Evolutionary conservation across 169 alveolate genomes (phyloP), one percentile per base, ranked within the genome.

Genomic region (Eimeria sp.): DNA sequence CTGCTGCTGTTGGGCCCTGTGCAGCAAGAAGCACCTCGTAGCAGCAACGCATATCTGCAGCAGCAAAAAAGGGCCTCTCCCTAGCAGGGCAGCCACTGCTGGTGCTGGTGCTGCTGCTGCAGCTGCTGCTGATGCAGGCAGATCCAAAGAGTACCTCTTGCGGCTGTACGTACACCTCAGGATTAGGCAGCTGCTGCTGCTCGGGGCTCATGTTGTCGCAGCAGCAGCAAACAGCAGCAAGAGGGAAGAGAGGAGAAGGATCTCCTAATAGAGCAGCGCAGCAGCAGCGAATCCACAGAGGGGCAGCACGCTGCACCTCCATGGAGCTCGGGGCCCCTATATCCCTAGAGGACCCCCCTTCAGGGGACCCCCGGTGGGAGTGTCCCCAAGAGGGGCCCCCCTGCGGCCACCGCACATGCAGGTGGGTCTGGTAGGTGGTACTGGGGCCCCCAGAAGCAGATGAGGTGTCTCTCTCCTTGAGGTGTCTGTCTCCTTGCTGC

Each of bases 281-380:
- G 78, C 78, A 67, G 78, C 78, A 67, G 78, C 40, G 78, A 2
- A 67, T 10, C 78, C 78, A 67, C 11, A 67, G 78, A 30, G 78
- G 78, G 14, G 78, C 78, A 67, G 45, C 13, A 10, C 45, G 13
- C 14, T 9, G 78, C 78, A 0, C 30, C 40, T 67, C 40, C 11
- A 67, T 25, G 25, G 72, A 25, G 27, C 72, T 20, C 72, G 0
- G 25, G 25, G 25, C 72, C 72, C 25, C 27, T 25, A 61, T 25
- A 2, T 1, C 40, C 61, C 61, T 54, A 11, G 10, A 54, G 61
- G 61, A 4, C 61, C 61, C 61, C 61, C 61, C 1, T 67, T 18
- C 27, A 34, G 40, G 16, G 61, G 61, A 4, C 61, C 61, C 61
- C 61, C 61, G 0, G 61, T 7, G 61, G 61, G 72, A 2, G 72